Percentiles rank a stretch among this genome's conserved stretches.
phyloP scores from a whole-genome alignment of 352 stramenopile species.

The Globisporangium paddicum region DNA sequence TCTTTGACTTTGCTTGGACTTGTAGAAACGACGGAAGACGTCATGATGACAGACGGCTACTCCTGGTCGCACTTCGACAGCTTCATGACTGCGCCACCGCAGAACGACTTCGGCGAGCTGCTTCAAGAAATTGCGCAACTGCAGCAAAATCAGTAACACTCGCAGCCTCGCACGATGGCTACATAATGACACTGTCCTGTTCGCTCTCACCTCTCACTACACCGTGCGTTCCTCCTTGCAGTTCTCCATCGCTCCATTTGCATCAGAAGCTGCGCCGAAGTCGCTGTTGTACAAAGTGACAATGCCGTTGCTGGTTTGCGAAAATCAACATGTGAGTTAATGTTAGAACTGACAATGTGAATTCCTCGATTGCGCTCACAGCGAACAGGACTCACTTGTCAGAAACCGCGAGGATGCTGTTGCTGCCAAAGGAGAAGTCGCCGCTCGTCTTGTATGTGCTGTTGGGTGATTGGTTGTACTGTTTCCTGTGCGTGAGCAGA shows the following conservation, averaged over 20 bases:
- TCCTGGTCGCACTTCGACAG: conserved; percentile 81
- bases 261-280: neutral
- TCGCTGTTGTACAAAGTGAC: conserved; percentile 49
- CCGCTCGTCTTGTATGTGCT: conserved; percentile 70
- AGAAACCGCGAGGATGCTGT: conserved; percentile 52
- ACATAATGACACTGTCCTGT: neutral
- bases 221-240: conserved; percentile 16
- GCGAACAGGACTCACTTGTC: conserved; percentile 48
- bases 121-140: conserved; percentile 66
- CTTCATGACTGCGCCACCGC: conserved; percentile 41
- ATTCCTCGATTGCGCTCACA: neutral
- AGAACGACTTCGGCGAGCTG: conserved; percentile 41
- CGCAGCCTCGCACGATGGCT: neutral
- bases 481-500: conserved; percentile 1
- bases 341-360: neutral
- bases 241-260: neutral
- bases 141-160: conserved; percentile 31
- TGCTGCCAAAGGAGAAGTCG: conserved; percentile 53
- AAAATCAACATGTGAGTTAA: neutral
- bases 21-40: conserved; percentile 28
- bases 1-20: conserved; percentile 1
- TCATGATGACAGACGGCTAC: conserved; percentile 60
- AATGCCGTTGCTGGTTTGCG: conserved; percentile 28
- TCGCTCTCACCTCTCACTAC: conserved; percentile 1
- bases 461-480: conserved; percentile 10